Evolutionary conservation across 2,329 filamentous ascomycete genomes (phyloP), one percentile per base, ranked within the genome.

Genomic region (Penicillium griseofulvum): DNA sequence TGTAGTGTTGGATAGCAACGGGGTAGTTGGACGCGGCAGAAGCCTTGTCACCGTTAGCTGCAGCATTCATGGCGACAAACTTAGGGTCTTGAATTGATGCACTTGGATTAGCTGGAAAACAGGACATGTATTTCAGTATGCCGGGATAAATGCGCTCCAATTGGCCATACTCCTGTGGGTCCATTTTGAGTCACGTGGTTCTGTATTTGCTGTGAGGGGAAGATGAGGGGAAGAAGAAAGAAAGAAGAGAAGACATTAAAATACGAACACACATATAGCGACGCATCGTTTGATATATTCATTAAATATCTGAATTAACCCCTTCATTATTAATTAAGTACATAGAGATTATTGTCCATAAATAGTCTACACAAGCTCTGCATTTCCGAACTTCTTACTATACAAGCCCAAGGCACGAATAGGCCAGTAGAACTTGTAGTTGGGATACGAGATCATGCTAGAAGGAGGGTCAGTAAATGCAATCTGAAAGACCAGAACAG

Each of bases 351-450:
- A 22, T 38, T 39, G 22, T 11, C 17, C 28, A 17, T 58, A 22
- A 22, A 2, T 22, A 55, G 76, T 41, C 34, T 71, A 54, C 22
- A 42, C 28, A 41, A 89, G 71, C 65, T 77, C 80, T 54, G 87
- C 83, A 57, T 90, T 80, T 0, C 88, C 88, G 62, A 87, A 92
- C 60, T 81, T 84, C 65, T 79, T 82, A 5, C 88, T 85, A 79
- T 91, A 99, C 84, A 97, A 88, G 5, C 94, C 94, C 61, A 99
- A 74, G 2, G 94, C 94, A 77, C 95, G 96, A 71, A 97, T 89
- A 1, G 93, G 87, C 75, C 97, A 99, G 55, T 88, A 89, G 72
- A 96, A 94, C 79, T 97, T 99, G 81, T 99, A 99, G 80, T 99
- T 99, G 41, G 93, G 93, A 70, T 99, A 99, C 0, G 91, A 94